Percentiles rank a stretch among this genome's conserved stretches.
These are phyloP conservation scores for Racocetra persica DNA, from an alignment of 371 early-diverging fungal species.

Conservation along the genomic window DNA sequence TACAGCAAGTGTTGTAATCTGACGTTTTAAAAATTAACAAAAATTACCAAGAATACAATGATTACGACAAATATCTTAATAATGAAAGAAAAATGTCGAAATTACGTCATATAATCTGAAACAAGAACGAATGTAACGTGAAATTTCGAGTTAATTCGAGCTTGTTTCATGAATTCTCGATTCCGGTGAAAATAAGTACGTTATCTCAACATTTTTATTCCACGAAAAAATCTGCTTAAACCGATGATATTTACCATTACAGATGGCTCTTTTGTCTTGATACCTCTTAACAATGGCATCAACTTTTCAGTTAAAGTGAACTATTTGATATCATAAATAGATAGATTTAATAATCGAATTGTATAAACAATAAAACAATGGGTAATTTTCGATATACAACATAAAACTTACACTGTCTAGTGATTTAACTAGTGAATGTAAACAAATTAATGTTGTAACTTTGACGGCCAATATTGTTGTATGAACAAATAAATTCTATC, in stretches of 20 bases:
- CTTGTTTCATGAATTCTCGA: no score
- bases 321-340: constrained; percentile 34
- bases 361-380: neutral
- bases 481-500: constrained; percentile 67
- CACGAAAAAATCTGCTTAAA: neutral
- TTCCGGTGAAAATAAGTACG: neutral
- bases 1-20: constrained; percentile 80
- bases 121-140: no score
- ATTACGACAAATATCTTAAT: no score
- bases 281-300: constrained; percentile 76
- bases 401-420: constrained; percentile 68
- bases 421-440: constrained; percentile 74
- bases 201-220: no score
- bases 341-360: neutral
- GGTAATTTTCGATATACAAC: neutral
- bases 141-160: no score
- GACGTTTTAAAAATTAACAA: constrained; percentile 17
- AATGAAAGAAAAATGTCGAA: no score
- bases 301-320: constrained; percentile 76
- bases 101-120: no score
- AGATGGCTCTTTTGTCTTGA: constrained; percentile 80
- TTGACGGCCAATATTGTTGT: constrained; percentile 78
- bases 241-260: constrained; percentile 64
- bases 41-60: neutral
- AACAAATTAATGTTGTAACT: constrained; percentile 76